Evolutionary conservation across 2,329 filamentous ascomycete species (phyloP).

Genomic region (Alternaria novae-zelandiae): DNA sequence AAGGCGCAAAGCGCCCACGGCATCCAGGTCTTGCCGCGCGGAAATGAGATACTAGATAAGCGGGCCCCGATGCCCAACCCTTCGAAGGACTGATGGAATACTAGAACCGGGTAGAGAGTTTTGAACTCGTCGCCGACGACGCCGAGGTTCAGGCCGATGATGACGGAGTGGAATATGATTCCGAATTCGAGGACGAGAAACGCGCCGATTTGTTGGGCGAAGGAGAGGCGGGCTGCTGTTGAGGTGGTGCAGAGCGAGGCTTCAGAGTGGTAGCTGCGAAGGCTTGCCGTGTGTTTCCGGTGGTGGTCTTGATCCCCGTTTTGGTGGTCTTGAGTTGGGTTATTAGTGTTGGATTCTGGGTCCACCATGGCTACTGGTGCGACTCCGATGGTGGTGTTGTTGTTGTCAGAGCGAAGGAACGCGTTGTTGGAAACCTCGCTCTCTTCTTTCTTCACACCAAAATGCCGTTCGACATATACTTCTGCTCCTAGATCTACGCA

Average conservation of each 20-base stretch:
- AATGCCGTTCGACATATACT: constrained; percentile 3
- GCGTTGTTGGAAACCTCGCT: background rate
- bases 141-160: constrained; percentile 6
- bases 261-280: background rate
- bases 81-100: constrained; percentile 9
- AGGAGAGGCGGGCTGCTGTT: background rate
- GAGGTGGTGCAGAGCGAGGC: background rate
- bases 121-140: constrained; percentile 4
- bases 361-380: background rate
- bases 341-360: background rate
- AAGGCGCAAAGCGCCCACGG: constrained; percentile 4
- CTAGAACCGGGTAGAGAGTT: background rate
- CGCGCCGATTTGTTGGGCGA: constrained; percentile 1
- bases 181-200: constrained; percentile 9
- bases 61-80: constrained; percentile 3
- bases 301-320: background rate
- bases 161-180: constrained; percentile 8
- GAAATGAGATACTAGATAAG: background rate
- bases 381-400: no score
- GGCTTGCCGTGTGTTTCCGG: background rate
- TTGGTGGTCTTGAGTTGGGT: background rate
- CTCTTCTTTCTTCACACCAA: background rate
- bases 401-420: background rate
- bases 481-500: constrained; percentile 2
- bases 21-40: background rate